These are phyloP conservation scores for Capillidium rhysosporum DNA, from an alignment of 371 early-diverging fungal species.

Conservation along the genomic window DNA sequence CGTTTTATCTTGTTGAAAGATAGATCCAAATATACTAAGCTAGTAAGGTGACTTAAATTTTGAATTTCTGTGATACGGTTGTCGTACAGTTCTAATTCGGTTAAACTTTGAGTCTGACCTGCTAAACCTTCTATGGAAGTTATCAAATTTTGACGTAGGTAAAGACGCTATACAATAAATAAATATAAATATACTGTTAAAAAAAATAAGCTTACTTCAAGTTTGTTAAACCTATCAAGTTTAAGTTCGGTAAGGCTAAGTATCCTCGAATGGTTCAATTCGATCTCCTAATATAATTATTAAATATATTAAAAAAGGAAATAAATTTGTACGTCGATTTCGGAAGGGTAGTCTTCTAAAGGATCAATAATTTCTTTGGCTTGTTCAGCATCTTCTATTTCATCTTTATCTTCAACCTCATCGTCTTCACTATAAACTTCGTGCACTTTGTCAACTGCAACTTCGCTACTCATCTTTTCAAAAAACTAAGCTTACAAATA, in stretches of 20 bases:
- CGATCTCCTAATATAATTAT: conserved; percentile 34
- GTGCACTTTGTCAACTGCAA: neutral
- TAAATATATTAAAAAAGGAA: neutral
- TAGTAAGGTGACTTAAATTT: conserved; percentile 29
- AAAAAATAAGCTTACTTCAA: conserved; percentile 26
- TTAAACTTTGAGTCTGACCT: conserved; percentile 19
- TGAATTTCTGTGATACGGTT: conserved; percentile 68
- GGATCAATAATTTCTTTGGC: conserved; percentile 9
- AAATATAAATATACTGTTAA: neutral
- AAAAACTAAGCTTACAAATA: too few relatives aligned
- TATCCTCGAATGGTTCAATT: conserved; percentile 60
- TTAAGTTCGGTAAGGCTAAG: conserved; percentile 28
- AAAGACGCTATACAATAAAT: conserved; percentile 28
- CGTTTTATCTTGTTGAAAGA: conserved; percentile 78
- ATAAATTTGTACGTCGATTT: conserved; percentile 19
- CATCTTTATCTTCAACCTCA: neutral
- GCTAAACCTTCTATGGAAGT: conserved; percentile 47
- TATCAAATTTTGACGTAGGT: conserved; percentile 82
- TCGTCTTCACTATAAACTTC: neutral
- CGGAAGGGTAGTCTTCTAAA: conserved; percentile 24
- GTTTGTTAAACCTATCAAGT: conserved; percentile 41
- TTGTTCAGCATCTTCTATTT: neutral
- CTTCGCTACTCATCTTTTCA: neutral
- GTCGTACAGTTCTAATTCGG: conserved; percentile 86
- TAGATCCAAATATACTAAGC: conserved; percentile 63